Evolutionary conservation across 176 grass and related monocot genomes (phyloP), one percentile per base, ranked within the genome.

Genomic region (Alloteropsis semialata): DNA sequence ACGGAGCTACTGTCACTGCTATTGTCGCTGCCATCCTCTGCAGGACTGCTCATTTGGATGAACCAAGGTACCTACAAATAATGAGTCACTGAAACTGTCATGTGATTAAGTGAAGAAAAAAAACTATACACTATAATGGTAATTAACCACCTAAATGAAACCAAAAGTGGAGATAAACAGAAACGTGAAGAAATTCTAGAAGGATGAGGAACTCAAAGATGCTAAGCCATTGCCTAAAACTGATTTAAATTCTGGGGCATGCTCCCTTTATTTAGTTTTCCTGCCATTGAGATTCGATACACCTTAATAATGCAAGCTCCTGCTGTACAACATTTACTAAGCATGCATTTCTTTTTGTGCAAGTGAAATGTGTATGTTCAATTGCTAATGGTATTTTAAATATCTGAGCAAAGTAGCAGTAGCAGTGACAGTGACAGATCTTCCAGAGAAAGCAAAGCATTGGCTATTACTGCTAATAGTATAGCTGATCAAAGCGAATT

Each of bases 31-130:
- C n/a, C n/a, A n/a, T n/a, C n/a, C n/a, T n/a, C n/a, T n/a, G n/a
- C n/a, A n/a, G n/a, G n/a, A n/a, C n/a, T n/a, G n/a, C n/a, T n/a
- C n/a, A n/a, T n/a, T n/a, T n/a, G n/a, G n/a, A n/a, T n/a, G n/a
- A n/a, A n/a, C n/a, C n/a, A n/a, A n/a, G n/a, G n/a, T n/a, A n/a
- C n/a, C n/a, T n/a, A n/a, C n/a, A n/a, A n/a, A n/a, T n/a, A n/a
- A n/a, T n/a, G n/a, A n/a, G n/a, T n/a, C n/a, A n/a, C n/a, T n/a
- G n/a, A n/a, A n/a, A n/a, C n/a, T n/a, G n/a, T n/a, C n/a, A 9
- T 16, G 59, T 61, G 44, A 78, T 54, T 45, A 15, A 29, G 76
- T 70, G 36, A 84, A 54, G 13, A 72, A 65, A 56, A 72, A 39
- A 3, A n/a, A n/a, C n/a, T n/a, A n/a, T n/a, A 58, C 24, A 56